These are phyloP conservation scores for Malus orientalis DNA, from an alignment of 306 rosid genomes.

Conservation along the genomic window DNA sequence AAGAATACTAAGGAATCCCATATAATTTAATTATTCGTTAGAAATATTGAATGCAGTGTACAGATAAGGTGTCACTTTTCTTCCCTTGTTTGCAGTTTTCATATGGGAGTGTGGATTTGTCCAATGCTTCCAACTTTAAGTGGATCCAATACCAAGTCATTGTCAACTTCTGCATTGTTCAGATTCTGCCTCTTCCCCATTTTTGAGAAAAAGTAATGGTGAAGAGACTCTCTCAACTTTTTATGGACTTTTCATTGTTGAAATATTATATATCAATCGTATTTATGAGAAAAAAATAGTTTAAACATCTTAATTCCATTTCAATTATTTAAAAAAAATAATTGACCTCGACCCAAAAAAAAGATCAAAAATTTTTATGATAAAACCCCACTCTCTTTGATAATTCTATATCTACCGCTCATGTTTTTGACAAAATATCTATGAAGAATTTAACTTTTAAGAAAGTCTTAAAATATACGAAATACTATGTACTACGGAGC, in stretches of 20 bases:
- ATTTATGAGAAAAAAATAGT: rapidly evolving
- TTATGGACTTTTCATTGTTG: too few species aligned
- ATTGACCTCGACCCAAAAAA: too few species aligned
- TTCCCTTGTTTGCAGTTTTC: neutral
- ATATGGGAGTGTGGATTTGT: neutral
- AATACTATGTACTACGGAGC: too few species aligned
- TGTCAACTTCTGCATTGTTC: neutral
- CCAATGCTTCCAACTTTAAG: neutral
- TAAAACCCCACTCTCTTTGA: too few species aligned
- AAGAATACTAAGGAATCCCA: too few species aligned
- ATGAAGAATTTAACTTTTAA: rapidly evolving
- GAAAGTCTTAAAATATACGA: too few species aligned
- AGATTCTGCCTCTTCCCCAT: neutral
- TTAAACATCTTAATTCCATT: rapidly evolving
- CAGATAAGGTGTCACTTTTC: neutral
- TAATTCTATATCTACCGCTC: too few species aligned
- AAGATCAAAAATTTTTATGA: too few species aligned
- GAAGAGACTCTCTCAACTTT: too few species aligned
- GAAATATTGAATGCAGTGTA: neutral
- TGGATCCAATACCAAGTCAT: neutral
- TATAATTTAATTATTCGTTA: neutral
- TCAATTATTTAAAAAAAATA: rapidly evolving
- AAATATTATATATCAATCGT: too few species aligned
- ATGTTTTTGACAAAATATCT: too few species aligned
- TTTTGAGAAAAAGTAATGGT: neutral